Evolutionary conservation across 495 filamentous ascomycete species (phyloP), one percentile per base, ranked within the genome.

Genomic region (Neurospora sublineolata): DNA sequence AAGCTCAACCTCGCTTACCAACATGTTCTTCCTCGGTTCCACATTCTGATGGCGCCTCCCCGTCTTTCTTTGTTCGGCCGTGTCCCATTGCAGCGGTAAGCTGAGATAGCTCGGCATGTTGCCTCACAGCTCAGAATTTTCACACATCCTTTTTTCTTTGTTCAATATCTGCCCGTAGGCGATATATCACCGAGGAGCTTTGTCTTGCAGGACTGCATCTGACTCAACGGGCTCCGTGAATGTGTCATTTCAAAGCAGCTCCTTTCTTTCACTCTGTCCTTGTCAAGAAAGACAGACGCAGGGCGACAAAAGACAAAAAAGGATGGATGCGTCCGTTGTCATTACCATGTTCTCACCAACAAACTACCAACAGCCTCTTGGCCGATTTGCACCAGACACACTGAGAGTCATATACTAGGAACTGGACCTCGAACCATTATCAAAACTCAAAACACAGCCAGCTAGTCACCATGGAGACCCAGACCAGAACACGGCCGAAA

Each of bases 401-500:
- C 52, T 8, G 14, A 64, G 27, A 14, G 20, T 27, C 52, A 64
- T 64, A 64, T 64, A 64, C 52, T 9, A 60, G 23, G 46, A 3
- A 33, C 52, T 64, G 52, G 27, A 64, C 52, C 52, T 64, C 27
- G 14, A 64, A 18, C 12, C 46, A 64, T 30, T 7, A 6, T 38
- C 20, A 10, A 16, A 10, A 23, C 7, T n/a, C 23, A 30, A 37
- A 23, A 3, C 33, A 42, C 3, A 37, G n/a, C 30, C 67, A 27
- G n/a, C 60, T 60, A 39, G 38, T 36, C 9, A 68, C 10, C 38
- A 80, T 79, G 78, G 78, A 78, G 67, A 75, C 77, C 0, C 76
- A 75, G 69, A 69, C 75, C 30, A 75, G 76, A 33, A 68, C 73
- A 18, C 80, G 81, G 4, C 81, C 80, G 16, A 76, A 73, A 72